Evolutionary conservation across 2,329 filamentous ascomycete genomes (phyloP).

Genomic region (Talaromyces sp.): DNA sequence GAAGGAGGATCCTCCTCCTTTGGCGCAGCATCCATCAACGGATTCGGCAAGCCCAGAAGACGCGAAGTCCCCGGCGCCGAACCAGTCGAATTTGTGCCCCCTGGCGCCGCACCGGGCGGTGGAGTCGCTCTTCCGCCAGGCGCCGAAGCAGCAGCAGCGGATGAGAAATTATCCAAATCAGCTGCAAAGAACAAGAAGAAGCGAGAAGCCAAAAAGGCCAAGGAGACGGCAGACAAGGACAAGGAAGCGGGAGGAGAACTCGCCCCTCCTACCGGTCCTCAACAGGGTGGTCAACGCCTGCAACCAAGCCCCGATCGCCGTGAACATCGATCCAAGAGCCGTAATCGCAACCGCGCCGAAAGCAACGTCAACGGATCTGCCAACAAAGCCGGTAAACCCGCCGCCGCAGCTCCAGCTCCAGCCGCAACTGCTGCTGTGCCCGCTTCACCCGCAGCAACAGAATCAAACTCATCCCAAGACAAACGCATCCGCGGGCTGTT

Average conservation of each 20-base stretch:
- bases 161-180: constrained; percentile 76
- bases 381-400: background rate
- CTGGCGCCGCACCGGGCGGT: constrained; percentile 67
- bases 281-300: constrained; percentile 53
- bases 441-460: constrained; percentile 23
- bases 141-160: constrained; percentile 51
- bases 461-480: constrained; percentile 57
- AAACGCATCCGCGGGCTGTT: constrained; percentile 93
- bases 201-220: constrained; percentile 86
- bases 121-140: constrained; percentile 66
- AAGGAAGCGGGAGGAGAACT: constrained; percentile 57
- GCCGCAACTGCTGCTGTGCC: constrained; percentile 23
- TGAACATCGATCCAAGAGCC: constrained; percentile 18
- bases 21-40: constrained; percentile 61
- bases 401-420: constrained; percentile 27
- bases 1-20: constrained; percentile 69
- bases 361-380: constrained; percentile 19
- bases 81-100: constrained; percentile 60
- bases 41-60: constrained; percentile 72
- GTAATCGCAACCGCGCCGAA: constrained; percentile 23
- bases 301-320: constrained; percentile 31
- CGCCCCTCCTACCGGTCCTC: constrained; percentile 56
- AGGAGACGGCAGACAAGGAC: constrained; percentile 70
- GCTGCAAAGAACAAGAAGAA: constrained; percentile 99
- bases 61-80: constrained; percentile 88